phyloP scores from a whole-genome alignment of 164 flowering plant species.

The Umbilicus rupestris region DNA sequence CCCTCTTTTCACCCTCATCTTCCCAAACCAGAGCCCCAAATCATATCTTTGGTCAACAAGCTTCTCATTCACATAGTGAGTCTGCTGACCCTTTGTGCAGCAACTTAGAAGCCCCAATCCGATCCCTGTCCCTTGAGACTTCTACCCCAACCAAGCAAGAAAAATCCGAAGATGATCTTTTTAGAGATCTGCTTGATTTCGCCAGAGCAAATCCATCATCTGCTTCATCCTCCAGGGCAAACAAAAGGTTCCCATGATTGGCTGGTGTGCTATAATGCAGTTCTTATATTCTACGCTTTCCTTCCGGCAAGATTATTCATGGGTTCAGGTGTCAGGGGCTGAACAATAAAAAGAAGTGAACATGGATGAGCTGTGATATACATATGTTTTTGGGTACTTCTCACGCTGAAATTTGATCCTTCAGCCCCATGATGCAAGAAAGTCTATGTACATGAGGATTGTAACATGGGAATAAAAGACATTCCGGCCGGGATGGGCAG shows the following conservation, averaged over 20 bases:
- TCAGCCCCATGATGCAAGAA: no score
- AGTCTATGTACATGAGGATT: no score
- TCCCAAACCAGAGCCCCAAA: background rate
- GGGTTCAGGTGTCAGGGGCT: no score
- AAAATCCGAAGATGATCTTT: conserved; percentile 70
- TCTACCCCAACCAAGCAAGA: conserved; percentile 29
- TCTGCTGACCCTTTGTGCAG: background rate
- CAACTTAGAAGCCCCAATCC: background rate
- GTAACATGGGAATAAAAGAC: no score
- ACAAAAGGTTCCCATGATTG: no score
- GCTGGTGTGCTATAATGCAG: no score
- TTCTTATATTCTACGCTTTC: no score
- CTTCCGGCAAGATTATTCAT: no score
- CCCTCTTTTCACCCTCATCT: background rate
- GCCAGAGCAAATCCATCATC: conserved; percentile 64
- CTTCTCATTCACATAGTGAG: background rate
- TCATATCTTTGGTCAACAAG: background rate
- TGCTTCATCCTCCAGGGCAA: background rate
- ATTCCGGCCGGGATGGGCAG: conserved; percentile 24
- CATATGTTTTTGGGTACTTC: no score
- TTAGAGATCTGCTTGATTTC: conserved; percentile 79
- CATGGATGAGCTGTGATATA: no score
- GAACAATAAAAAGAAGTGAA: no score
- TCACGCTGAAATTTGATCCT: no score
- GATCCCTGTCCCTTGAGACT: background rate